Evolutionary conservation across 1,139 yeast genomes (phyloP).

Genomic region (Pichia inconspicua): DNA sequence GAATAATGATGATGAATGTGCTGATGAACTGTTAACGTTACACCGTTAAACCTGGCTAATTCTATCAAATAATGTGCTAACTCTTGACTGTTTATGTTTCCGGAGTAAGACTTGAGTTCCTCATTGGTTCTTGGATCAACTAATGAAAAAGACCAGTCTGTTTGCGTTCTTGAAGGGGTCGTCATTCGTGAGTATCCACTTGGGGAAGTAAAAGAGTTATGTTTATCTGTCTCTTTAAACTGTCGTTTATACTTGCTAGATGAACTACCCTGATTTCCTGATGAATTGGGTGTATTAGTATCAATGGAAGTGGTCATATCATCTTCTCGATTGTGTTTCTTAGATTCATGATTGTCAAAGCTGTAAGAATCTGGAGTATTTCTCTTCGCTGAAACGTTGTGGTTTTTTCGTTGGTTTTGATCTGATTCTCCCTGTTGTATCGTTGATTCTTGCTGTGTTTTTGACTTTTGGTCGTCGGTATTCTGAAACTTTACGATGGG

Average conservation of each 20-base stretch:
- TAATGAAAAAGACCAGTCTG: constrained; percentile 25
- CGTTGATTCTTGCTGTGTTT: too few relatives aligned
- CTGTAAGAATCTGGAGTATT: not conserved
- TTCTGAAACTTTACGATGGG: constrained; percentile 12
- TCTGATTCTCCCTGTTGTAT: not conserved
- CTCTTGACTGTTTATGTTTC: constrained; percentile 44
- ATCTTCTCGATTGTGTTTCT: not conserved
- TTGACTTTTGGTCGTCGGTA: not conserved
- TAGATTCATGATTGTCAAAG: not conserved
- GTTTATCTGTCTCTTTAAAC: not conserved
- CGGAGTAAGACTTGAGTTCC: constrained; percentile 30
- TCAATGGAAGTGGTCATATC: not conserved
- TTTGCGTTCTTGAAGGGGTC: constrained; percentile 21
- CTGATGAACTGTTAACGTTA: constrained; percentile 71
- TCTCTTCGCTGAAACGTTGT: not conserved
- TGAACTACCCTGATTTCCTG: not conserved
- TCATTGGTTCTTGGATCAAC: constrained; percentile 26
- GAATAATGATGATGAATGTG: constrained; percentile 70
- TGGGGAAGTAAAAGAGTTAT: constrained; percentile 5
- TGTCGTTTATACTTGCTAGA: not conserved
- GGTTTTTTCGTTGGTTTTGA: not conserved
- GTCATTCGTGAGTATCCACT: constrained; percentile 10
- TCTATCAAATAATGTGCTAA: constrained; percentile 50
- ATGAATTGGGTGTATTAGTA: not conserved
- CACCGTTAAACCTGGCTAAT: constrained; percentile 52